These are phyloP conservation scores for Blepharisma japonicum DNA, from an alignment of 73 alveolate genomes.

Conservation along the genomic window DNA sequence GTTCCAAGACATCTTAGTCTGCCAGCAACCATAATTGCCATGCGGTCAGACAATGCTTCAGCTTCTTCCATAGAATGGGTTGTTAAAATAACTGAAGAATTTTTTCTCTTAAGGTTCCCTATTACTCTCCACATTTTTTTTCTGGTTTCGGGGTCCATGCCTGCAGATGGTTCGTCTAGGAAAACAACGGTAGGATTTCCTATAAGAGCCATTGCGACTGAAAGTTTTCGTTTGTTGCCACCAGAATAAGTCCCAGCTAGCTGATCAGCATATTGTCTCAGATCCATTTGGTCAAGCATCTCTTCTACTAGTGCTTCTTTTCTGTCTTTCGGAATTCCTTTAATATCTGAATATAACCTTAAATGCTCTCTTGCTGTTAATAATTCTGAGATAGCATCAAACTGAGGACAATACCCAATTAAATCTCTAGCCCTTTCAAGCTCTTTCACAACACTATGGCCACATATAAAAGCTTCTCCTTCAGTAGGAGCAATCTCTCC, in stretches of 20 bases:
- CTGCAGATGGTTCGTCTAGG: conserved; percentile 98
- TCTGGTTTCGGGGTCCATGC: conserved; percentile 98
- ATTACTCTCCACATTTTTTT: conserved; percentile 97
- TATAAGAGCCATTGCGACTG: conserved; percentile 98
- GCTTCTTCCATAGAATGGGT: conserved; percentile 98
- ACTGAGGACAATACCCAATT: conserved; percentile 98
- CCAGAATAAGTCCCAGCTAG: conserved; percentile 91
- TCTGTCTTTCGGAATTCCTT: conserved; percentile 79
- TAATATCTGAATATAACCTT: conserved; percentile 88
- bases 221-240: conserved; percentile 96
- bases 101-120: conserved; percentile 84
- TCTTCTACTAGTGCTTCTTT: conserved; percentile 65
- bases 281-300: conserved; percentile 84
- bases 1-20: conserved; percentile 71
- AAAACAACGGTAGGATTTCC: conserved; percentile 98
- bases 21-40: conserved; percentile 76
- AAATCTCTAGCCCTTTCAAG: conserved; percentile 80
- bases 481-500: conserved; percentile 84
- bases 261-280: conserved; percentile 68
- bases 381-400: conserved; percentile 91
- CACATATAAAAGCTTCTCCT: conserved; percentile 86
- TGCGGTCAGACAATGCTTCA: conserved; percentile 85
- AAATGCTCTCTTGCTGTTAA: conserved; percentile 94
- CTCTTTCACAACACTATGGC: conserved; percentile 68
- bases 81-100: conserved; percentile 82